Evolutionary conservation across 2,329 filamentous ascomycete genomes (phyloP), one percentile per base, ranked within the genome.

Genomic region (Penicillium sp.): DNA sequence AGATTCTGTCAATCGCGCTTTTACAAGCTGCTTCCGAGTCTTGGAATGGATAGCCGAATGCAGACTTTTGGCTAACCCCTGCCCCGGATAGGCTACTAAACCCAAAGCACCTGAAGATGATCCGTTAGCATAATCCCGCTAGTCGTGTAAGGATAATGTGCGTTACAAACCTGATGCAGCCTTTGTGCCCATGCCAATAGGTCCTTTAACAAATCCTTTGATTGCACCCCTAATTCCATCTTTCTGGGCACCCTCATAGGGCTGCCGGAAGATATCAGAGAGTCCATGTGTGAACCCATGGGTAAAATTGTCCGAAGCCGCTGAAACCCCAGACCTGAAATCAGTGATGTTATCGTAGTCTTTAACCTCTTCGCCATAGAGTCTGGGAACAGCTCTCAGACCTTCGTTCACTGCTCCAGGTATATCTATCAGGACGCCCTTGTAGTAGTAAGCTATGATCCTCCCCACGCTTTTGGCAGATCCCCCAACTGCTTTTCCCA

Each of bases 351-450:
- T 58, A 1, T 67, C 67, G 41, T 74, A 64, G 6, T 72, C 61
- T 31, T 65, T 61, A 2, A 70, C 62, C 12, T 71, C 62, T 33
- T 76, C 73, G 5, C 74, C 73, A 50, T 75, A 76, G 5, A 76
- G 53, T 16, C 57, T 67, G 0, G 75, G 75, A 1, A 72, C 61
- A 7, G 66, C 66, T 31, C 68, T 66, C 12, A 76, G 57, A 0
- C 73, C 74, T 49, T 77, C 71, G 1, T 73, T 57, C 1, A 69
- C 48, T 1, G 75, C 74, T 4, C 71, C 61, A 0, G 74, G 74
- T 25, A 77, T 58, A 44, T 76, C 72, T 1, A 77, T 69, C 3
- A 72, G 30, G 0, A 67, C 46, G 5, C 72, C 74, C 51, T 74
- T 75, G 50, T 62, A 63, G 35, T 67, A 63, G 10, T 57, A 57